phyloP scores from a whole-genome alignment of 2,329 filamentous ascomycete species.

The Thelonectria rubi region DNA sequence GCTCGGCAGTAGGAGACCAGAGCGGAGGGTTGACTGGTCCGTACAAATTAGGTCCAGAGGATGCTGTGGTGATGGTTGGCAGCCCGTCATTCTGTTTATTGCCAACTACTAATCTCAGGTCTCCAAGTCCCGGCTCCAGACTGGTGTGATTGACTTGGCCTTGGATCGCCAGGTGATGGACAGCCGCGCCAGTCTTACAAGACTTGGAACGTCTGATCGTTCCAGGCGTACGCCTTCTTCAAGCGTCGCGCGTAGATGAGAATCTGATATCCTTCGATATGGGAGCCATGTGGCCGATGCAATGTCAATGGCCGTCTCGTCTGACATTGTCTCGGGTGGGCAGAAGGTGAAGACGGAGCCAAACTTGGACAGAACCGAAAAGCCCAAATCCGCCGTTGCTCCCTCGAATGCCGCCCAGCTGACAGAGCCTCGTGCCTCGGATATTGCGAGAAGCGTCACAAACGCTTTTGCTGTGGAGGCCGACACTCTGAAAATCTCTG shows the following conservation, averaged over 20 bases:
- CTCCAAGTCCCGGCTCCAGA: neutral
- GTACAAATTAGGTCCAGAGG: too few species aligned
- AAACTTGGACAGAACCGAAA: slow-evolving; percentile 51
- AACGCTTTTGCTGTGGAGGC: slow-evolving; percentile 51
- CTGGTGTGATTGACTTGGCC: slow-evolving; percentile 17
- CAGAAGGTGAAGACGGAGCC: slow-evolving; percentile 55
- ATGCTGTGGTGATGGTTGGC: too few species aligned
- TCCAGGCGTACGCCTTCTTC: slow-evolving; percentile 50
- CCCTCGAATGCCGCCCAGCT: slow-evolving; percentile 51
- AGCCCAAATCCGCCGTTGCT: slow-evolving; percentile 54
- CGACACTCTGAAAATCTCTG: slow-evolving; percentile 49
- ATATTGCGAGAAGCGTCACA: slow-evolving; percentile 45
- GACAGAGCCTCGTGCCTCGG: slow-evolving; percentile 44
- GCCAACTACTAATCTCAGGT: too few species aligned
- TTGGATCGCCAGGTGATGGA: slow-evolving; percentile 22
- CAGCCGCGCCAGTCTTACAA: neutral
- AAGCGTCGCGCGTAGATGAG: slow-evolving; percentile 45
- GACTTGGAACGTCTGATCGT: slow-evolving; percentile 46
- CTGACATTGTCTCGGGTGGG: slow-evolving; percentile 41
- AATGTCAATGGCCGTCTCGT: slow-evolving; percentile 45
- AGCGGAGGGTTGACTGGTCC: slow-evolving; percentile 17
- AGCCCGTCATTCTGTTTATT: too few species aligned
- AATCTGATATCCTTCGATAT: slow-evolving; percentile 47
- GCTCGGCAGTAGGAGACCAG: slow-evolving; percentile 18
- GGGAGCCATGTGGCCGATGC: slow-evolving; percentile 50